Evolutionary conservation across 176 grass and related monocot species (phyloP).

Genomic region (Paspalum vaginatum): DNA sequence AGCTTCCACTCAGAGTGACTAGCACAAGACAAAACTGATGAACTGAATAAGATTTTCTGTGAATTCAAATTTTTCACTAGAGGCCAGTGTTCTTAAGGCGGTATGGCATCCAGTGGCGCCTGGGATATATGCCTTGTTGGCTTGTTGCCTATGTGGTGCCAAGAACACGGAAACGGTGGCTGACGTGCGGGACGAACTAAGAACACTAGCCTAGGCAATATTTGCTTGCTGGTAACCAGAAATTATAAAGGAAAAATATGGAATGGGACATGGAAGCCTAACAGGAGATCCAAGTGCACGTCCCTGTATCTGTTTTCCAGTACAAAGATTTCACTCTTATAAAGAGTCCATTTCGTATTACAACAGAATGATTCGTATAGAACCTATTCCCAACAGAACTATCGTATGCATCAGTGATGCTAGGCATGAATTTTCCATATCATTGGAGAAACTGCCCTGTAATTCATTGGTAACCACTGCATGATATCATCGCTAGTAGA

Average conservation of each 20-base stretch:
- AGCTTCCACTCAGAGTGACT: neutral
- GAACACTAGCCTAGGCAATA: neutral
- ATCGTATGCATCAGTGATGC: neutral
- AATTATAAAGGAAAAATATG: neutral
- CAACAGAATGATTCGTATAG: neutral
- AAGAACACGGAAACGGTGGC: too few species aligned
- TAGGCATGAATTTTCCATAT: neutral
- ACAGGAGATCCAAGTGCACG: neutral
- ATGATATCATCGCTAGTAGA: neutral
- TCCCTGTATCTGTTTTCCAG: constrained; percentile 6
- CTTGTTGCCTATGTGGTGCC: neutral
- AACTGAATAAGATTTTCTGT: neutral
- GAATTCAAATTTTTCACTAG: neutral
- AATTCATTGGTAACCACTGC: neutral
- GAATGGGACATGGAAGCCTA: constrained; percentile 10
- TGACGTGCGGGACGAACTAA: too few species aligned
- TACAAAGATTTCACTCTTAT: neutral
- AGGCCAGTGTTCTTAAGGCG: neutral
- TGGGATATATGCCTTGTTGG: too few species aligned
- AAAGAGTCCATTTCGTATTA: neutral
- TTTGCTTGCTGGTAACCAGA: neutral
- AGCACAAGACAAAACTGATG: neutral
- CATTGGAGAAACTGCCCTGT: neutral
- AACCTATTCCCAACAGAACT: neutral
- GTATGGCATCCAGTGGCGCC: neutral